Evolutionary conservation across 2,329 filamentous ascomycete genomes (phyloP).

Genomic region (Ceratocystis cacaofunesta): DNA sequence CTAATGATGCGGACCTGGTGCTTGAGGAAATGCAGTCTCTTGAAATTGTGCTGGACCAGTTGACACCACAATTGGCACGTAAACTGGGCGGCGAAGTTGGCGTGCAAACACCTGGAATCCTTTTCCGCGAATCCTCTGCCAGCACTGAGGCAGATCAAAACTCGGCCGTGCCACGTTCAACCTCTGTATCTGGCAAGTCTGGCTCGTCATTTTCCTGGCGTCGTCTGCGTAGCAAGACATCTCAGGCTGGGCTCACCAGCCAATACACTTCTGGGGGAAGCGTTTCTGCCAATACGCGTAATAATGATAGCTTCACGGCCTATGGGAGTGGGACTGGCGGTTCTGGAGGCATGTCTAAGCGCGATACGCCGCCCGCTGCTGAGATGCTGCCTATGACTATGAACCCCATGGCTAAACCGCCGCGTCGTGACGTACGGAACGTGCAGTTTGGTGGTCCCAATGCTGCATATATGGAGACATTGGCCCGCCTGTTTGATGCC

Average conservation of each 20-base stretch:
- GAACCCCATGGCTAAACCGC: conserved; percentile 48
- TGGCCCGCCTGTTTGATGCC: conserved; percentile 84
- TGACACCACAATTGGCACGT: conserved; percentile 59
- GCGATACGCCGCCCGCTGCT: conserved; percentile 36
- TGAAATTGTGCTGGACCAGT: conserved; percentile 73
- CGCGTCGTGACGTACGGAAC: conserved; percentile 54
- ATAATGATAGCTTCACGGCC: not conserved
- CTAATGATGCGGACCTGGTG: conserved; percentile 77
- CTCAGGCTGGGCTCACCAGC: conserved; percentile 43
- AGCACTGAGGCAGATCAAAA: conserved; percentile 31
- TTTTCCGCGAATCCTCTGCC: conserved; percentile 57
- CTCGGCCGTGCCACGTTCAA: conserved; percentile 35
- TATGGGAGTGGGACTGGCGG: conserved; percentile 18
- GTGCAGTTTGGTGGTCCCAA: conserved; percentile 70
- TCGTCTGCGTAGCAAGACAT: conserved; percentile 79
- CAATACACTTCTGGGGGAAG: conserved; percentile 29
- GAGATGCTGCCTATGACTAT: conserved; percentile 63
- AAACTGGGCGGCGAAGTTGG: conserved; percentile 91
- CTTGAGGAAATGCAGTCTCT: conserved; percentile 87
- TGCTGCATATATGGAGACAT: conserved; percentile 75
- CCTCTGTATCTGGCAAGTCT: conserved; percentile 52
- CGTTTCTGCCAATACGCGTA: conserved; percentile 18
- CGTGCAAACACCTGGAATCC: conserved; percentile 52
- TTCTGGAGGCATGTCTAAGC: conserved; percentile 22
- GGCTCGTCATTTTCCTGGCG: conserved; percentile 65